Conservation (phyloP, 164 flowering plant species). For the Stephania japonica region DNA sequence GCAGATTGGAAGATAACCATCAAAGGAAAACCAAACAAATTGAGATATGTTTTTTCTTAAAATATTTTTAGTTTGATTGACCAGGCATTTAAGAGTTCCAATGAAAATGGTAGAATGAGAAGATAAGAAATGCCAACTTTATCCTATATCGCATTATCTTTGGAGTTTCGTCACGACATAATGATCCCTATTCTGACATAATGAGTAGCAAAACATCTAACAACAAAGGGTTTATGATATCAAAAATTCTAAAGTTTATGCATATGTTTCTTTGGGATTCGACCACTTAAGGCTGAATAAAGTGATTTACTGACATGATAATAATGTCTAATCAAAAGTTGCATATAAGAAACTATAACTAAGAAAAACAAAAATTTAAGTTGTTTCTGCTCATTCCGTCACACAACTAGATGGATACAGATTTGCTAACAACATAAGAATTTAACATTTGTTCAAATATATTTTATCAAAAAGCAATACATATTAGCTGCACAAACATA, state of each 20-base stretch:
- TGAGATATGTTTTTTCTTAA: no score
- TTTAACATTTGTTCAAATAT: background rate
- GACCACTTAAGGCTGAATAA: background rate
- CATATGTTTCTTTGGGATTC: background rate
- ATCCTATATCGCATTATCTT: background rate
- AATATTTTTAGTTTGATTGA: background rate
- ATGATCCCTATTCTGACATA: background rate
- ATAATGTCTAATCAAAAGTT: no score
- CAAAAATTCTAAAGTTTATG: background rate
- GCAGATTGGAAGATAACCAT: background rate
- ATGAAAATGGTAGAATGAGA: background rate
- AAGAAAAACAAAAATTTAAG: no score
- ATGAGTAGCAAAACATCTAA: background rate
- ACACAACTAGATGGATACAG: background rate
- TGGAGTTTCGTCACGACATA: background rate
- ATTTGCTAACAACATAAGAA: background rate
- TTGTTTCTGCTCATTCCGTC: no score
- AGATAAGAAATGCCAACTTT: background rate
- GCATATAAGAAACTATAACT: no score
- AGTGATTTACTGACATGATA: background rate
- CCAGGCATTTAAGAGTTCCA: background rate
- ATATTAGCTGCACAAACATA: constrained; percentile 21
- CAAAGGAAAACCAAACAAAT: background rate
- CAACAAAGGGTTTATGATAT: background rate
- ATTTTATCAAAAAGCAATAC: background rate